phyloP scores from a whole-genome alignment of 202 grass and related monocot species.

The Musa balbisiana region DNA sequence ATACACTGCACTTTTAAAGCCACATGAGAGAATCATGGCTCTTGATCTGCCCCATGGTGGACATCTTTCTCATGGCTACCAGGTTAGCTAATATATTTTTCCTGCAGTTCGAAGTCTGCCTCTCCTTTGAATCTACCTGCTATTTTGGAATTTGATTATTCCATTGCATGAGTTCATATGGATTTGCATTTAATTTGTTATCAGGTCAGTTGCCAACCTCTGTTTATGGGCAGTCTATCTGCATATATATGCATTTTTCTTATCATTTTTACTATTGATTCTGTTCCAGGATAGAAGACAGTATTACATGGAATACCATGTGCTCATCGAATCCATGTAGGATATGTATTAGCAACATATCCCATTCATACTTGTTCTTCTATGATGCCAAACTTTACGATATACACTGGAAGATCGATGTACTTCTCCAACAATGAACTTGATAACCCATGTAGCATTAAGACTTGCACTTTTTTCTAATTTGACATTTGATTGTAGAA shows the following conservation, averaged over 20 bases:
- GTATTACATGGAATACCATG: neutral
- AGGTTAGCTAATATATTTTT: constrained; percentile 30
- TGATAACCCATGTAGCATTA: no score
- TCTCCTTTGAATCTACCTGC: neutral
- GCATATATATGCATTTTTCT: neutral
- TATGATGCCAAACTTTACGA: no score
- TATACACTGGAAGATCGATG: no score
- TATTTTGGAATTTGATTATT: neutral
- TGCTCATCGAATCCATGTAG: neutral
- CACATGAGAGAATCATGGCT: constrained; percentile 99
- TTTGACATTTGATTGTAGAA: no score
- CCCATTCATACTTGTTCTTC: no score
- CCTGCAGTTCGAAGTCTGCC: neutral
- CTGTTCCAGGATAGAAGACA: neutral
- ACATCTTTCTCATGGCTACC: constrained; percentile 99
- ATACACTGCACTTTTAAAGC: constrained; percentile 94
- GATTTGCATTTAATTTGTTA: neutral
- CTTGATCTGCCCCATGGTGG: constrained; percentile 99
- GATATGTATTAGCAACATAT: neutral
- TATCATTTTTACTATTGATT: neutral
- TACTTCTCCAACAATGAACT: no score
- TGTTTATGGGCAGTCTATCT: neutral
- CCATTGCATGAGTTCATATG: neutral
- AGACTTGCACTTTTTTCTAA: no score
- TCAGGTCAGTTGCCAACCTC: neutral